Evolutionary conservation across 495 filamentous ascomycete genomes (phyloP).

Genomic region (Penicillium ucsense): DNA sequence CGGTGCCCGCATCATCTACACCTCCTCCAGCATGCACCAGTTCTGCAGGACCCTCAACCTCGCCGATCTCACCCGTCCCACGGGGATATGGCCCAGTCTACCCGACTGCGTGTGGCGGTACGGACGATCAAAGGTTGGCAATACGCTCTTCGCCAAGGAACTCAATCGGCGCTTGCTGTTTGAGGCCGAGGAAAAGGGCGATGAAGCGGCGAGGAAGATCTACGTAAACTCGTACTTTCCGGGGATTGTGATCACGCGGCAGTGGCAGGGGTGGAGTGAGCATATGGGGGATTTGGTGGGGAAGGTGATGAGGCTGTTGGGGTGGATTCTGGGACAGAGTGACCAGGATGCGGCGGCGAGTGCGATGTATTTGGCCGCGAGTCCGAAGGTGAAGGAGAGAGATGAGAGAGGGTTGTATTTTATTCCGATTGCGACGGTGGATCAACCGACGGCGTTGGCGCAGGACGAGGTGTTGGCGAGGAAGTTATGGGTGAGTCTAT

Average conservation of each 20-base stretch:
- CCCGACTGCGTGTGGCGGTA: slow-evolving; percentile 26
- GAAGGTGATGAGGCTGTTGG: slow-evolving; percentile 1
- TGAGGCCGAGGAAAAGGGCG: slow-evolving; percentile 1
- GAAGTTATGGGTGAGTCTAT: slow-evolving; percentile 16
- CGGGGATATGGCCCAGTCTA: slow-evolving; percentile 5
- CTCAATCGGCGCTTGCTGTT: slow-evolving; percentile 16
- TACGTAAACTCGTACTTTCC: slow-evolving; percentile 32
- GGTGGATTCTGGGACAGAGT: slow-evolving; percentile 16
- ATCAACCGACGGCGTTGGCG: slow-evolving; percentile 11
- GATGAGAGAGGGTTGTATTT: slow-evolving; percentile 23
- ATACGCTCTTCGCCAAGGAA: slow-evolving; percentile 31
- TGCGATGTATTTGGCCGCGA: slow-evolving; percentile 26
- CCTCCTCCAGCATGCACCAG: slow-evolving; percentile 22
- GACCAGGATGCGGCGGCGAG: slow-evolving; percentile 28
- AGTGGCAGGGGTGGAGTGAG: slow-evolving; percentile 25
- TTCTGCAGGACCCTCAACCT: slow-evolving; percentile 16
- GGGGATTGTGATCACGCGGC: slow-evolving; percentile 30
- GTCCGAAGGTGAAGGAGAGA: slow-evolving; percentile 7
- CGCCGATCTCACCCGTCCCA: slow-evolving; percentile 14
- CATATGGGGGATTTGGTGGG: slow-evolving; percentile 15
- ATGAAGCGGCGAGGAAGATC: slow-evolving; percentile 13
- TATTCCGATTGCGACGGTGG: slow-evolving; percentile 22
- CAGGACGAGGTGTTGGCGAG: slow-evolving; percentile 17
- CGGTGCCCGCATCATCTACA: slow-evolving; percentile 21
- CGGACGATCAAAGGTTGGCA: slow-evolving; percentile 32